Base-by-base conservation (phyloP, 345 rosid genomes). In the Aquilaria sinensis region DNA sequence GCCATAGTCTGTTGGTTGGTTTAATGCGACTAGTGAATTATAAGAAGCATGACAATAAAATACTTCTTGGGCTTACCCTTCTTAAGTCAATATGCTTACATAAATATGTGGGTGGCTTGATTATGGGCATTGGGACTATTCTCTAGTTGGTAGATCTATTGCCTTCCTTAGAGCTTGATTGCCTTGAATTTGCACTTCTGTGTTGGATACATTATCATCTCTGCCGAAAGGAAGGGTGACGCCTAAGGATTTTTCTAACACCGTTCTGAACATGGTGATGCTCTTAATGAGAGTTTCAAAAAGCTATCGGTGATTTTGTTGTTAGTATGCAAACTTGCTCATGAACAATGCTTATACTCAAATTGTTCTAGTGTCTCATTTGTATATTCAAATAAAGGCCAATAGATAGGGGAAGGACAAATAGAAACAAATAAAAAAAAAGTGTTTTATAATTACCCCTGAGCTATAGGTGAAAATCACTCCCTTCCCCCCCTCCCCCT, bases 301-400 rank as follows among this genome's bases (percentile, higher is more conserved):
- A 69, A 83, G 58, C 52, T 85, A 85, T 65, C 82, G 65, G 78
- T 85, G 31, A 73, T 85, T 33, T 74, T 85, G 59, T 85, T 79
- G 91, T 79, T 85, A 14, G 78, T 85, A 15, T 85, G 91, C 69
- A 77, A 78, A 63, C 80, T 85, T 53, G 76, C 79, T 50, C 85
- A 82, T 0, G 79, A 82, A 55, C 85, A 82, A 70, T 84, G 87
- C 60, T 76, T 85, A n/a, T 65, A 16, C 23, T 16, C 23, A 16
- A 16, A 16, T 16, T 16, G 23, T 16, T 16, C 23, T 16, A 16
- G 23, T 16, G 23, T 16, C 23, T 16, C 23, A 16, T 16, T 16
- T 16, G 23, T 16, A 16, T 16, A 16, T 16, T 16, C 23, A 16
- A 16, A 16, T 16, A 16, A 16, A 16, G 23, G 23, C 23, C 23